Base-by-base conservation (phyloP, 768 basidiomycete species). In the Mycena venus region DNA sequence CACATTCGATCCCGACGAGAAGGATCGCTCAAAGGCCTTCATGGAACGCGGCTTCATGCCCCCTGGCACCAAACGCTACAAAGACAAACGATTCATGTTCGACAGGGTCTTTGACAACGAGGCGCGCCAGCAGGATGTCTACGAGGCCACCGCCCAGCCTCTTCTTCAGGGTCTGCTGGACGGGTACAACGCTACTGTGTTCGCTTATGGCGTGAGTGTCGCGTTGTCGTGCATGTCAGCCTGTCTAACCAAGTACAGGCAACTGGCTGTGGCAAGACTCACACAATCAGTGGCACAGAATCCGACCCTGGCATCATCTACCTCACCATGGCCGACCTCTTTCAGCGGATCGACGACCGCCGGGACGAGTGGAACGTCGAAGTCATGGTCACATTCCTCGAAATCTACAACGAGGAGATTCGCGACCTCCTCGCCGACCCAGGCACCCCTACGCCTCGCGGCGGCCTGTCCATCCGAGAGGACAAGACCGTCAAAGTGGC, bases 231-330 rank as follows among this genome's bases (percentile, higher is more conserved):
- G 60, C 63, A 59, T 62, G 29, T 64, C 67, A 76, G 32, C 58
- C 75, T 61, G 25, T 66, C 79, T 76, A 59, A 64, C 74, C 38
- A 29, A 53, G 59, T 40, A 15, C 70, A 99, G 98, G 98, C 98
- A 27, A 99, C 98, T n/a, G 98, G 98, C n/a, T 99, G 98, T 82
- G 98, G 98, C 76, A 99, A 99, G 85, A 99, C 98, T 6, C 97
- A 99, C 84, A 99, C 98, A 23, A 99, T 99, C 83, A 98, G 96
- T 79, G 98, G 98, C 70, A 94, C 95, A 42, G 93, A 94, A 55
- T 81, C 83, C 25, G 94, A 98, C 82, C 96, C 96, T 21, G 98
- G 98, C 34, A 92, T 98, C 79, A 98, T 99, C 82, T 97, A 99
- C 84, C 89, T 96, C 71, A 96, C 97, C 23, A 99, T 99, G 97